Conservation (phyloP, 495 filamentous ascomycete species). For the Talaromyces ruber region DNA sequence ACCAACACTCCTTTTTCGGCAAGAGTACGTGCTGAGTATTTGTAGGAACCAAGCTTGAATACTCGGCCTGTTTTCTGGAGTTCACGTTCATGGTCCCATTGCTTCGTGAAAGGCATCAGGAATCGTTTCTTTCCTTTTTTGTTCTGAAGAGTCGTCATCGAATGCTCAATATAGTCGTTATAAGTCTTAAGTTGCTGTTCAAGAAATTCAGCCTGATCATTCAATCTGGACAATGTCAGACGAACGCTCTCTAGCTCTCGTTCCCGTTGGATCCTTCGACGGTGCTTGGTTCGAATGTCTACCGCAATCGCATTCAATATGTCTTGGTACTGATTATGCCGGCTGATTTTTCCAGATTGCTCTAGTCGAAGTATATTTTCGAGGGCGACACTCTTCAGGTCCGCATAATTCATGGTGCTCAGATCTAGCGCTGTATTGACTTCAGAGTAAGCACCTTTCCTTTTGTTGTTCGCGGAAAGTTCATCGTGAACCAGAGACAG, state of each 20-base stretch:
- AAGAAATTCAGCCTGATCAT: constrained; percentile 85
- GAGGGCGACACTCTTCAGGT: constrained; percentile 84
- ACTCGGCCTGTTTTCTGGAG: constrained; percentile 83
- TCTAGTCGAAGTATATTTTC: constrained; percentile 93
- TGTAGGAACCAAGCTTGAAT: constrained; percentile 95
- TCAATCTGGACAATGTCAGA: constrained; percentile 72
- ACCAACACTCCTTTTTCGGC: constrained; percentile 92
- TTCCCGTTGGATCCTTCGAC: constrained; percentile 79
- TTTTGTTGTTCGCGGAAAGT: constrained; percentile 56
- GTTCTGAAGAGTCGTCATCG: constrained; percentile 96
- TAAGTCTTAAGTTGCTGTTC: constrained; percentile 94
- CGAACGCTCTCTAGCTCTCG: constrained; percentile 85
- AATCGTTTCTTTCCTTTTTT: constrained; percentile 95
- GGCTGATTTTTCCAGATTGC: constrained; percentile 71
- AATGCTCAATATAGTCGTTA: constrained; percentile 98
- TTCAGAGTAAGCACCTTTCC: constrained; percentile 82
- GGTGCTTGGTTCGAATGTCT: constrained; percentile 95
- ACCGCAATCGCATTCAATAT: constrained; percentile 91
- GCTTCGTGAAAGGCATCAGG: constrained; percentile 94
- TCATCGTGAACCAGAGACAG: constrained; percentile 76
- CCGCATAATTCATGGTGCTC: constrained; percentile 79
- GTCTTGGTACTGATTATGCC: constrained; percentile 93
- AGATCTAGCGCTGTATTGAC: constrained; percentile 79
- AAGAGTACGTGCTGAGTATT: constrained; percentile 83
- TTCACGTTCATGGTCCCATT: constrained; percentile 97